Conservation (phyloP, 2,329 filamentous ascomycete genomes). For the Aspergillus felis region DNA sequence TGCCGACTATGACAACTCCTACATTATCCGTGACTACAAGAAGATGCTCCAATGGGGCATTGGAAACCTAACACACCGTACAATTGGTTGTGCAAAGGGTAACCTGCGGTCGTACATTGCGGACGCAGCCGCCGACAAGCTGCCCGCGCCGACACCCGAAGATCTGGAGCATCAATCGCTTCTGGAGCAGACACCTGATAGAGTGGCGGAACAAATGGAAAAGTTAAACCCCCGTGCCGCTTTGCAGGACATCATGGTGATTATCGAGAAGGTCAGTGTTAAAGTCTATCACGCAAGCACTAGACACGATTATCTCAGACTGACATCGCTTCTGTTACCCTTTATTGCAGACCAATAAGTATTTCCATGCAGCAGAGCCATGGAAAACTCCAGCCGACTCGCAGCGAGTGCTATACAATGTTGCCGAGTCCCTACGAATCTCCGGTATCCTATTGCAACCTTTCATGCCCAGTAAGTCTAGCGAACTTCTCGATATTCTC, state of each 20-base stretch:
- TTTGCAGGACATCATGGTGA: conserved; percentile 60
- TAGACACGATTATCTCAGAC: conserved; percentile 8
- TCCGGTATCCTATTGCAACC: conserved; percentile 82
- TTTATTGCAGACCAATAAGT: conserved; percentile 57
- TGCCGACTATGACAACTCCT: conserved; percentile 76
- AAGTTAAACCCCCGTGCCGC: conserved; percentile 62
- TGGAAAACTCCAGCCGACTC: conserved; percentile 58
- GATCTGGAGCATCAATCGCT: conserved; percentile 36
- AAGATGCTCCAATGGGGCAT: conserved; percentile 72
- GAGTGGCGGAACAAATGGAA: conserved; percentile 57
- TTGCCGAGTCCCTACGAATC: conserved; percentile 73
- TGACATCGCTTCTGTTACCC: background rate
- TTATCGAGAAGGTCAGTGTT: conserved; percentile 54
- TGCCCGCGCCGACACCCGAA: conserved; percentile 26
- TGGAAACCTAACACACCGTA: conserved; percentile 73
- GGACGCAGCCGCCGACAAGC: conserved; percentile 26
- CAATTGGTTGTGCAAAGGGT: conserved; percentile 67
- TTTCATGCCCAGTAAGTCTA: conserved; percentile 78
- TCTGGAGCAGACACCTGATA: conserved; percentile 38
- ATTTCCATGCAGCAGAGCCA: conserved; percentile 61
- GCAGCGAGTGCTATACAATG: conserved; percentile 63
- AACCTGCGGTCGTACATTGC: conserved; percentile 59
- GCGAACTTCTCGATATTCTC: conserved; percentile 69
- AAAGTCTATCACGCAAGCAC: background rate
- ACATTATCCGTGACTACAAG: conserved; percentile 72